These are phyloP conservation scores for Trichoderma atroviride DNA, from an alignment of 2,329 filamentous ascomycete genomes.

Conservation along the genomic window DNA sequence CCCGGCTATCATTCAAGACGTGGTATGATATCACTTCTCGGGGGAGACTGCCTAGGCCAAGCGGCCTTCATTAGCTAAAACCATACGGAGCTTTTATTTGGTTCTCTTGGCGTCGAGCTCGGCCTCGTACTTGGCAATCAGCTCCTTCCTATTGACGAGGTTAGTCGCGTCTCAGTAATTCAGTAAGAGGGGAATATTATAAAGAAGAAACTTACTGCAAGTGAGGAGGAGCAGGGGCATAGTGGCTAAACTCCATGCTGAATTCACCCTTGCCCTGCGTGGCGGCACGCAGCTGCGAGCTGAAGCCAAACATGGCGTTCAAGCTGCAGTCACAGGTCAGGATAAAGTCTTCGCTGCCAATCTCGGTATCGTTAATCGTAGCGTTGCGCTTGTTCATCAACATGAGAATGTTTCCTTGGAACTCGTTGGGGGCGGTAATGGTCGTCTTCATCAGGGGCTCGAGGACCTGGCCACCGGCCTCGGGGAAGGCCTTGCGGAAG, in stretches of 20 bases:
- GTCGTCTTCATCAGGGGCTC: conserved; percentile 99
- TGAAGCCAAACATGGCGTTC: conserved; percentile 98
- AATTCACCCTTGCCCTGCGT: conserved; percentile 99
- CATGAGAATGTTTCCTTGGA: conserved; percentile 94
- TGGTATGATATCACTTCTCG: not conserved
- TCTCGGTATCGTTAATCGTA: conserved; percentile 93
- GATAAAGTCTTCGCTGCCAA: conserved; percentile 91
- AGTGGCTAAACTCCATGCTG: conserved; percentile 98
- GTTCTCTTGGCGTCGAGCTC: conserved; percentile 60
- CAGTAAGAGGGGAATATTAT: not conserved
- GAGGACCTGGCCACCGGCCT: conserved; percentile 79
- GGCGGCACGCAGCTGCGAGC: conserved; percentile 82
- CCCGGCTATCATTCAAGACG: not conserved
- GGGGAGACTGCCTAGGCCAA: not conserved
- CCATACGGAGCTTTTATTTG: conserved; percentile 44
- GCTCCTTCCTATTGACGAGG: conserved; percentile 52
- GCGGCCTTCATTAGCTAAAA: conserved; percentile 2
- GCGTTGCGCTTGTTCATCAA: conserved; percentile 96
- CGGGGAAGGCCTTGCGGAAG: conserved; percentile 89
- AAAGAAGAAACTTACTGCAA: conserved; percentile 75
- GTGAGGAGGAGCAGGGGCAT: conserved; percentile 81
- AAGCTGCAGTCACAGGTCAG: conserved; percentile 88
- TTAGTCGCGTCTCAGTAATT: conserved; percentile 17
- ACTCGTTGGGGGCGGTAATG: conserved; percentile 93
- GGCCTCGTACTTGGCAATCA: conserved; percentile 61